A percentile compares a stretch with the other conserved stretches of the same genome.
Conservation (phyloP, 441 rosid genomes). For the Erodium chrysanthum region DNA sequence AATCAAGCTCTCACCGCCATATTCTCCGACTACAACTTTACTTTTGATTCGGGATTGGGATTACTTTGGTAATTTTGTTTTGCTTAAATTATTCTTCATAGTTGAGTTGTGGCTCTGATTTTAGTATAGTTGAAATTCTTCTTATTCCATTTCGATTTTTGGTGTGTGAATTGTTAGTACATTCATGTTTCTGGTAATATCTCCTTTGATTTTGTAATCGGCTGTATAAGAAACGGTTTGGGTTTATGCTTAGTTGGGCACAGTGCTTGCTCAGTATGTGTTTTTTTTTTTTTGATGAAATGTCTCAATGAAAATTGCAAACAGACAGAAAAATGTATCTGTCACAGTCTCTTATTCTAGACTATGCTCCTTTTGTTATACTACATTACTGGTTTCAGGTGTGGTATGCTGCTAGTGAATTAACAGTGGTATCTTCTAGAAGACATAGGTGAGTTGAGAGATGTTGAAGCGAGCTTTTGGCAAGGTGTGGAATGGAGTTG, state of each 20-base stretch:
- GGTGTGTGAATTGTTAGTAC: not conserved
- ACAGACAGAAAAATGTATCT: not conserved
- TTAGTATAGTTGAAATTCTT: not conserved
- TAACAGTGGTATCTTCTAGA: not conserved
- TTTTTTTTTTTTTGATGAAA: slow-evolving; percentile 6
- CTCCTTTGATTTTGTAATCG: not conserved
- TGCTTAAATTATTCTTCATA: not conserved
- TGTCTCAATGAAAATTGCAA: not conserved
- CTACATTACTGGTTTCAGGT: slow-evolving; percentile 4
- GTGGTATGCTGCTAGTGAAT: slow-evolving; percentile 4
- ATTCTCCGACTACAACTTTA: not conserved
- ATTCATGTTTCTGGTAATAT: not conserved
- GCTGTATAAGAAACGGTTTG: not conserved
- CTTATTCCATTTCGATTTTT: not conserved
- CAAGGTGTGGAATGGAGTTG: slow-evolving; percentile 24
- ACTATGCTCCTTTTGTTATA: not conserved
- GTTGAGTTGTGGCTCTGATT: not conserved
- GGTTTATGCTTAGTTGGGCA: not conserved
- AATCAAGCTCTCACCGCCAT: not conserved
- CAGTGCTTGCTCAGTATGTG: not conserved
- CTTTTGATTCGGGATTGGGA: not conserved
- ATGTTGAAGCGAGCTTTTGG: slow-evolving; percentile 51
- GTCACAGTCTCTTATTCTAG: not conserved
- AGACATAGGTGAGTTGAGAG: not conserved
- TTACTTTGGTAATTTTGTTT: not conserved